Evolutionary conservation across 2,329 filamentous ascomycete species (phyloP), one percentile per base, ranked within the genome.

Genomic region (Epichloe baconii): DNA sequence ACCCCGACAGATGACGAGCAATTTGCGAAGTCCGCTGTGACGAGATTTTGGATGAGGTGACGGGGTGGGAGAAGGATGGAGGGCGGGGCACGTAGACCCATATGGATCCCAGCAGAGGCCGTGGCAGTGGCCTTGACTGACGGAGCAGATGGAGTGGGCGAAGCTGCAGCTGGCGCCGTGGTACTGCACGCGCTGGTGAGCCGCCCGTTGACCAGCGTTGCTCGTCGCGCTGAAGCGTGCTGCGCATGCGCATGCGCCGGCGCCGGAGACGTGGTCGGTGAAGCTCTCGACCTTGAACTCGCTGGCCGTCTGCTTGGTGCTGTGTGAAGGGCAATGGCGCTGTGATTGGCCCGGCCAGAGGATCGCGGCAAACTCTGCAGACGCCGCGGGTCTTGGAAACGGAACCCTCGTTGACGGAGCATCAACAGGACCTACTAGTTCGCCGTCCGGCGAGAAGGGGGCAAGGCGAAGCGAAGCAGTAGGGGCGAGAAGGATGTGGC

Each of bases 11-110:
- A 59, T 80, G 77, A 54, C 74, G 71, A 64, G 76, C 76, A 58
- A 80, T 71, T 65, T 78, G 76, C 45, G 72, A 68, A 54, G 75
- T 75, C 57, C 76, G 70, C 58, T 63, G 71, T 57, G 69, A 68
- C 62, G 76, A 69, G 69, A 75, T 75, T 64, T 66, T 71, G 64
- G 62, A 59, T 47, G 60, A 59, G 57, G 53, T 55, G 55, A 53
- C 51, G 51, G 53, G 57, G 50, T 57, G 54, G 56, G 57, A 61
- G 57, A 53, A 52, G 53, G 62, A 63, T 64, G 62, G 66, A 68
- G 66, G 66, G 66, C 64, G 66, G 66, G 66, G 66, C 64, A 64
- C 51, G 55, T 38, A 55, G 58, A 59, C 57, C 58, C 60, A 61
- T 63, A 46, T 41, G 43, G 46, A 50, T 36, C 15, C 51, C 36